A percentile compares a stretch with the other conserved stretches of the same genome.
phyloP scores from a whole-genome alignment of 192 early-diverging fungal species.

The Coemansia sp. region DNA sequence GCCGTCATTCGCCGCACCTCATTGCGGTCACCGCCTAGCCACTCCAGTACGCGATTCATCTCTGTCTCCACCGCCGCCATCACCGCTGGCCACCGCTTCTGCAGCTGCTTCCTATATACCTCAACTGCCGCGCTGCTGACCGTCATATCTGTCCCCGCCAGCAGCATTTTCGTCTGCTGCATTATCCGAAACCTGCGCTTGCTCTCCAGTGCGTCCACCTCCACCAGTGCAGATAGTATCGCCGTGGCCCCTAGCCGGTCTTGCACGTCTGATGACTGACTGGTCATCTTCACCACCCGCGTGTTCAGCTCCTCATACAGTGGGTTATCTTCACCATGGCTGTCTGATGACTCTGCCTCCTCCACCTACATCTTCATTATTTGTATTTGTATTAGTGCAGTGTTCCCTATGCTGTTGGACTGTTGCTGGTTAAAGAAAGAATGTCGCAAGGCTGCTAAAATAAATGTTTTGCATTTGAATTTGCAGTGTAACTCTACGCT shows the following conservation, averaged over 20 bases:
- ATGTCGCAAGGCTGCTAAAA: background rate
- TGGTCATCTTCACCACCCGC: slow-evolving; percentile 13
- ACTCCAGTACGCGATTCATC: slow-evolving; percentile 38
- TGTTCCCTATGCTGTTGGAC: background rate
- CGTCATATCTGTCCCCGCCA: slow-evolving; percentile 14
- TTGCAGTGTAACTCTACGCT: no score
- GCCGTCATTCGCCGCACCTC: slow-evolving; percentile 38
- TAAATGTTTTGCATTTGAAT: background rate
- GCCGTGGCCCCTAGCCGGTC: slow-evolving; percentile 34
- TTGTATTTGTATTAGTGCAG: background rate
- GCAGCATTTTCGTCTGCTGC: slow-evolving; percentile 22
- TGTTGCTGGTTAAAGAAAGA: background rate
- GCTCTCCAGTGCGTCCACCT: slow-evolving; percentile 35
- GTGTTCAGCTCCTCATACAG: slow-evolving; percentile 23
- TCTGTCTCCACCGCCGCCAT: slow-evolving; percentile 25
- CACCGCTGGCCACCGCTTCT: slow-evolving; percentile 30
- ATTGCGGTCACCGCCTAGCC: slow-evolving; percentile 36
- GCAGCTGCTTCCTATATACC: slow-evolving; percentile 24
- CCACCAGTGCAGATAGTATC: slow-evolving; percentile 31
- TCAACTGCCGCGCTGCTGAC: slow-evolving; percentile 27
- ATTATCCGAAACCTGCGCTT: slow-evolving; percentile 32
- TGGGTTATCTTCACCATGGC: slow-evolving; percentile 22
- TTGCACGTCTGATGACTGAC: slow-evolving; percentile 2
- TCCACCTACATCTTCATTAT: slow-evolving; percentile 17
- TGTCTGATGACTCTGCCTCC: slow-evolving; percentile 16